Percentiles rank a stretch among this genome's conserved stretches.
These are phyloP conservation scores for Phytopythium chamaehyphon DNA, from an alignment of 352 stramenopile genomes.

Conservation along the genomic window DNA sequence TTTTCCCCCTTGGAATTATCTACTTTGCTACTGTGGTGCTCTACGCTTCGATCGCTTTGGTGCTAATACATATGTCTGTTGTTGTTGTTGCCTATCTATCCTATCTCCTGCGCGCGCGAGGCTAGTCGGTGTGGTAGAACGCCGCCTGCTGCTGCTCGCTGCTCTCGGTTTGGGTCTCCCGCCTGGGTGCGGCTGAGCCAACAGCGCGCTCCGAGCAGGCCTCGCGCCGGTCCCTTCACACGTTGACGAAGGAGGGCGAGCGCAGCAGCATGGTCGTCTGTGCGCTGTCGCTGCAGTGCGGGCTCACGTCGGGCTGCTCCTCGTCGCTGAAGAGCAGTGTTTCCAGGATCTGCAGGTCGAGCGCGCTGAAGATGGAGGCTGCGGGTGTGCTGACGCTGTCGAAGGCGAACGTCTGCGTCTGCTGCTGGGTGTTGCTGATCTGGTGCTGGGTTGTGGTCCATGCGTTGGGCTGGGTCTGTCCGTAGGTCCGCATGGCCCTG, in stretches of 20 bases:
- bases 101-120: too few species aligned
- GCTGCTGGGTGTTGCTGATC: constrained; percentile 1
- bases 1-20: too few species aligned
- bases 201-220: too few species aligned
- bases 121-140: too few species aligned
- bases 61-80: too few species aligned
- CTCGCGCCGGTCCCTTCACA: constrained; percentile 14
- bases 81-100: too few species aligned
- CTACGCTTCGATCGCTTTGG: too few species aligned
- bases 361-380: constrained; percentile 29
- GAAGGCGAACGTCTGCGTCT: not conserved
- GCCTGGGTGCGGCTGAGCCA: too few species aligned
- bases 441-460: not conserved
- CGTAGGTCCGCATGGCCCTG: not conserved
- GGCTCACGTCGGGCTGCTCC: constrained; percentile 20
- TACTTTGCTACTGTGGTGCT: too few species aligned
- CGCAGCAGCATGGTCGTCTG: constrained; percentile 15
- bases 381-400: not conserved
- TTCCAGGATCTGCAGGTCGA: constrained; percentile 51
- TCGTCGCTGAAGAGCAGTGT: constrained; percentile 55
- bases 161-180: too few species aligned
- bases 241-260: constrained; percentile 30
- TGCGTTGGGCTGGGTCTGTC: too few species aligned
- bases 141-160: too few species aligned
- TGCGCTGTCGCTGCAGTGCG: constrained; percentile 15